Percentiles rank a stretch among this genome's conserved stretches.
phyloP scores from a whole-genome alignment of 2,329 filamentous ascomycete species.

The Diaporthe sp. region DNA sequence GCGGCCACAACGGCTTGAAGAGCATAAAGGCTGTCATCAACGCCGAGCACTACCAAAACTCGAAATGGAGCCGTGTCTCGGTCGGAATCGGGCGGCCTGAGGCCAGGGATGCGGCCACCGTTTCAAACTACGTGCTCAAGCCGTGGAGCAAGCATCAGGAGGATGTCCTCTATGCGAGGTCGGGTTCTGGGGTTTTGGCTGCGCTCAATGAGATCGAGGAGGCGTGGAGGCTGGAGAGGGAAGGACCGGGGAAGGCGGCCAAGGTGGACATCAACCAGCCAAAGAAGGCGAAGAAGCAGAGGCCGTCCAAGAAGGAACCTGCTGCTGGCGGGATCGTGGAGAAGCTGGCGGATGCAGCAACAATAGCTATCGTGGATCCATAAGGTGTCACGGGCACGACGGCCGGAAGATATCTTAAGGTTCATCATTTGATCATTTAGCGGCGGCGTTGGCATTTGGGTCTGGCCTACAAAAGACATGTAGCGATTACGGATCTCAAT shows the following conservation, averaged over 20 bases:
- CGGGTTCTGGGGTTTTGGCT: constrained; percentile 64
- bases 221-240: constrained; percentile 47
- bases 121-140: constrained; percentile 82
- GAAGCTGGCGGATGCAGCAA: constrained; percentile 12
- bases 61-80: constrained; percentile 72
- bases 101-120: constrained; percentile 74
- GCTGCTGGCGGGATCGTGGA: not conserved
- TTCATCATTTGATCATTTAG: constrained; percentile 3
- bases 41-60: constrained; percentile 54
- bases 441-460: constrained; percentile 12
- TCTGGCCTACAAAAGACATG: not conserved
- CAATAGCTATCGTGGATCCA: constrained; percentile 14
- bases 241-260: not conserved
- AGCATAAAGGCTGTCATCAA: constrained; percentile 69
- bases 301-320: not conserved
- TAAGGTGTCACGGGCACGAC: not conserved
- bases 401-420: not conserved
- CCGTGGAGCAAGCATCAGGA: constrained; percentile 70
- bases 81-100: constrained; percentile 89
- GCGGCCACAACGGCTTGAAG: constrained; percentile 82
- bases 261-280: not conserved
- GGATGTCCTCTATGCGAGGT: constrained; percentile 62
- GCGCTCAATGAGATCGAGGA: constrained; percentile 61
- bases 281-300: constrained; percentile 27
- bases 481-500: not conserved